Evolutionary conservation across 1,284 basidiomycete species (phyloP).

Genomic region (Amylostereum chailletii): DNA sequence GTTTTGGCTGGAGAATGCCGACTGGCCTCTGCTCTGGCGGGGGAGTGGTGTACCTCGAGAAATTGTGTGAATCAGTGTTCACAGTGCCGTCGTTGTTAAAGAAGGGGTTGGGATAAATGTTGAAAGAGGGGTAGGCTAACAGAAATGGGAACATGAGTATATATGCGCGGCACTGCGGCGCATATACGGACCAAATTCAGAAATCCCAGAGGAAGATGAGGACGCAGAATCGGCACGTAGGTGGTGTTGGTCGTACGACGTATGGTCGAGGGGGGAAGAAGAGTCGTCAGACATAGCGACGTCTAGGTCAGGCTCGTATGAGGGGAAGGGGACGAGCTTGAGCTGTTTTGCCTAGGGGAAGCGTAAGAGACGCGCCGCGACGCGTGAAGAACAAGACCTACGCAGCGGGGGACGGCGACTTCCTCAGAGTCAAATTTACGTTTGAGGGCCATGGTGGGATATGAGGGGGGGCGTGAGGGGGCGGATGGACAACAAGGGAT

Average conservation of each 20-base stretch:
- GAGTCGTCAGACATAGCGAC: constrained; percentile 55
- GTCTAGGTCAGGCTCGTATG: constrained; percentile 50
- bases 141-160: constrained; percentile 10
- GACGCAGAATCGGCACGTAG: constrained; percentile 55
- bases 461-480: constrained; percentile 3
- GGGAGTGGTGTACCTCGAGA: constrained; percentile 30
- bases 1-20: constrained; percentile 63
- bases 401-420: constrained; percentile 27
- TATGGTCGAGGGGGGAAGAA: constrained; percentile 45
- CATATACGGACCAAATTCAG: constrained; percentile 25
- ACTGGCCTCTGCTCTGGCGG: constrained; percentile 29
- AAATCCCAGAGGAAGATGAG: constrained; percentile 35
- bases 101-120: constrained; percentile 44
- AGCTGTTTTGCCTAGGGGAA: constrained; percentile 45
- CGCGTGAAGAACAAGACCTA: constrained; percentile 26
- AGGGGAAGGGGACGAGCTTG: constrained; percentile 66
- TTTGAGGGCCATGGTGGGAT: constrained; percentile 51
- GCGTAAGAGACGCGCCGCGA: constrained; percentile 15
- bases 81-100: constrained; percentile 38
- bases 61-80: constrained; percentile 38
- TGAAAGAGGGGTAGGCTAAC: constrained; percentile 58
- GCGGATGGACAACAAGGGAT: constrained; percentile 3
- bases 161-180: not conserved
- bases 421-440: constrained; percentile 63
- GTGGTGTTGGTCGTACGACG: constrained; percentile 44